A percentile compares a stretch with the other conserved stretches of the same genome.
phyloP scores from a whole-genome alignment of 2,329 filamentous ascomycete species.

The Ciborinia camelliae region DNA sequence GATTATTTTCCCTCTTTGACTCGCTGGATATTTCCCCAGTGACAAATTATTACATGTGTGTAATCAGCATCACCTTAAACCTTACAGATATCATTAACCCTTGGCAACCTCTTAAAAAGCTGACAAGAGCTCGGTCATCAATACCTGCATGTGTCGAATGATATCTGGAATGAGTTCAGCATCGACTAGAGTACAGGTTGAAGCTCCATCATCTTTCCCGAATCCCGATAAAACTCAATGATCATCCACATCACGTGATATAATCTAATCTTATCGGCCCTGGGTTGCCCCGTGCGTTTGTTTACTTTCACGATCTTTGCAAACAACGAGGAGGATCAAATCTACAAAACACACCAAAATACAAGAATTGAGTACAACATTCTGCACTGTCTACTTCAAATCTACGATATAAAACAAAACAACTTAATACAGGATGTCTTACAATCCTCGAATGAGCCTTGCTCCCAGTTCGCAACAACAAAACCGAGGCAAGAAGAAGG shows the following conservation, averaged over 20 bases:
- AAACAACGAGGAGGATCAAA: not conserved
- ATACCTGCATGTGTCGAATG: not conserved
- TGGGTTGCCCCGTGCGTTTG: slow-evolving; percentile 17
- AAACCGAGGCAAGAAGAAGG: slow-evolving; percentile 50
- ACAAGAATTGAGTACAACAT: not conserved
- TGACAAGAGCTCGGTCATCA: not conserved
- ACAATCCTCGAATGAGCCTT: slow-evolving; percentile 51
- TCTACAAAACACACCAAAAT: not conserved
- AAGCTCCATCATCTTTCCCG: not conserved
- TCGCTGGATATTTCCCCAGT: not conserved
- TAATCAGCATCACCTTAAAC: no score
- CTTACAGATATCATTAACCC: not conserved
- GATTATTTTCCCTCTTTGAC: no score
- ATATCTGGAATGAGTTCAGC: not conserved
- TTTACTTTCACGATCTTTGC: slow-evolving; percentile 18
- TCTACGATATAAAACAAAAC: not conserved
- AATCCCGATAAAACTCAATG: no score
- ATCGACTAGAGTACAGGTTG: not conserved
- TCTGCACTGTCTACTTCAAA: not conserved
- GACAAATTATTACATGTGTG: slow-evolving; percentile 6
- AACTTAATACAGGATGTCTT: slow-evolving; percentile 42
- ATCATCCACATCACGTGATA: not conserved
- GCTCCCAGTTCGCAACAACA: slow-evolving; percentile 47
- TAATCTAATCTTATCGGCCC: slow-evolving; percentile 3
- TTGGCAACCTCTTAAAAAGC: not conserved